A percentile compares a stretch with the other conserved stretches of the same genome.
These are phyloP conservation scores for Clonostachys chloroleuca DNA, from an alignment of 2,329 filamentous ascomycete genomes.

Conservation along the genomic window DNA sequence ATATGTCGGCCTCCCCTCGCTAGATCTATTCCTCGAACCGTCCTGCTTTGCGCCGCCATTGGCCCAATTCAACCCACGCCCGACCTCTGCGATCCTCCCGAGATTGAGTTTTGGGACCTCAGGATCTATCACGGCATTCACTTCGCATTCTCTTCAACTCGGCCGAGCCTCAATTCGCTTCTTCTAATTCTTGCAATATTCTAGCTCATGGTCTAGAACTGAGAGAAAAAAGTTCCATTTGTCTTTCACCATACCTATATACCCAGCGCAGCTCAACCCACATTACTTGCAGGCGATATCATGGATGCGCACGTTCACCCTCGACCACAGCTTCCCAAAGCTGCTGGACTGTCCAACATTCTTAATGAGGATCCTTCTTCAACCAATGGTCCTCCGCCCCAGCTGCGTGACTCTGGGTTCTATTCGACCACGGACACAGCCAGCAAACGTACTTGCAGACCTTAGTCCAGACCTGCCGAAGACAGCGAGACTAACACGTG, in stretches of 20 bases:
- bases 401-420: slow-evolving; percentile 35
- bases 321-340: slow-evolving; percentile 19
- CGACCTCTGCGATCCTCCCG: too few relatives aligned
- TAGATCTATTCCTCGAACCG: too few relatives aligned
- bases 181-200: background rate
- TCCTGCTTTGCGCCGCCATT: too few relatives aligned
- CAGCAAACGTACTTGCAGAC: slow-evolving; percentile 30
- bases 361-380: slow-evolving; percentile 25
- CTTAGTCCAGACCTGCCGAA: background rate
- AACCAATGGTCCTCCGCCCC: slow-evolving; percentile 17
- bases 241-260: too few relatives aligned
- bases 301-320: slow-evolving; percentile 20
- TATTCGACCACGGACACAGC: slow-evolving; percentile 36
- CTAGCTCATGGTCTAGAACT: background rate
- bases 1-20: too few relatives aligned
- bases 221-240: background rate
- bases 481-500: background rate
- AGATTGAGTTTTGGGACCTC: too few relatives aligned
- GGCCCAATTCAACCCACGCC: too few relatives aligned
- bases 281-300: background rate
- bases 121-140: background rate
- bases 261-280: too few relatives aligned
- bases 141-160: background rate
- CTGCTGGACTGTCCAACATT: slow-evolving; percentile 30
- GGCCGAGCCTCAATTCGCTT: background rate